Conservation (phyloP, 192 early-diverging fungal genomes). For the Coemansia brasiliensis region DNA sequence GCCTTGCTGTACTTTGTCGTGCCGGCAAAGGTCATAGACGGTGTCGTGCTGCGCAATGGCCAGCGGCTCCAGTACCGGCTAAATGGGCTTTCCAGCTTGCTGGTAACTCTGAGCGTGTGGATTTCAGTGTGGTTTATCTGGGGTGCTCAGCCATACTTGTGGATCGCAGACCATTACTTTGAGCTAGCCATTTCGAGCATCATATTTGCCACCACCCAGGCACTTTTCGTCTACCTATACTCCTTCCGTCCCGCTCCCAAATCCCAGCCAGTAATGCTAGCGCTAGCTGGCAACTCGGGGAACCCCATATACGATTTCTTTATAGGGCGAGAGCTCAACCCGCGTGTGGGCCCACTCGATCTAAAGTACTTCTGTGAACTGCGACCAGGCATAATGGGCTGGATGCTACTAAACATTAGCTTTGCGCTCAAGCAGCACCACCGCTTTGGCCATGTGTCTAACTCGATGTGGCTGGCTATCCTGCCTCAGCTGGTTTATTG, state of each 20-base stretch:
- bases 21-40: conserved; percentile 66
- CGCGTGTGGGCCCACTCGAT: conserved; percentile 79
- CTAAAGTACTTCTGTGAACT: conserved; percentile 95
- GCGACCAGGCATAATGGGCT: conserved; percentile 89
- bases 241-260: conserved; percentile 65
- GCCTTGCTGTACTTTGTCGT: conserved; percentile 64
- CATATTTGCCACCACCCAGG: conserved; percentile 64
- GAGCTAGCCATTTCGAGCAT: conserved; percentile 69
- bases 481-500: conserved; percentile 83
- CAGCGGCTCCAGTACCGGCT: conserved; percentile 76
- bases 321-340: conserved; percentile 96
- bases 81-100: conserved; percentile 71
- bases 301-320: conserved; percentile 91
- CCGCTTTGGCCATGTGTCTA: conserved; percentile 64
- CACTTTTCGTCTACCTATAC: conserved; percentile 69
- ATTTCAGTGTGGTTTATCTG: conserved; percentile 37
- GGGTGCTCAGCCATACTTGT: conserved; percentile 69
- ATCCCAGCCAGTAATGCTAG: conserved; percentile 66
- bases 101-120: conserved; percentile 56
- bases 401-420: conserved; percentile 77
- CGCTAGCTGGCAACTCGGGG: conserved; percentile 88
- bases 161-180: conserved; percentile 79
- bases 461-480: conserved; percentile 75
- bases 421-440: conserved; percentile 78
- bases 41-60: conserved; percentile 72